Evolutionary conservation across 164 flowering plant species (phyloP), one percentile per base, ranked within the genome.

Genomic region (Stephania cephalantha): DNA sequence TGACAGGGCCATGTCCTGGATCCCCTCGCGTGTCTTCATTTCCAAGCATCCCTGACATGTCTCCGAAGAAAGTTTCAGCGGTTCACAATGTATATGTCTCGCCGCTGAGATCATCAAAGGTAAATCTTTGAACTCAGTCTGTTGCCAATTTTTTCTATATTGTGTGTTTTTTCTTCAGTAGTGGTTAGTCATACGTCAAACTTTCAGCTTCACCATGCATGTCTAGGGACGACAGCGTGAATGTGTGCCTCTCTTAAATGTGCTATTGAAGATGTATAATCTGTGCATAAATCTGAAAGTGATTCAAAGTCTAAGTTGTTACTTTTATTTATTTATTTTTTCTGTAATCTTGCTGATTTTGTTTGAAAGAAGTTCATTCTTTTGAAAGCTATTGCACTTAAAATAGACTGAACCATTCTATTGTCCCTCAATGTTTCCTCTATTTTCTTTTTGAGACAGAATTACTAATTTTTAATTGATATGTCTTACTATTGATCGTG

Each of bases 31-130:
- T 88, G 68, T 83, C 98, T 71, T 70, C 88, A 18, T 96, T 96
- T 83, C 97, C 99, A 31, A 88, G 82, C 79, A 88, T 96, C 31
- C 99, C 99, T 72, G 98, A 96, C 79, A 92, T 96, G 97, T 96
- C 99, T 25, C 99, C 99, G 2, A 94, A 92, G 87, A 94, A 96
- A 82, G 98, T 96, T 48, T 94, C 99, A 76, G 86, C 96, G 5
- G 71, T 86, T 31, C 99, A 88, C 75, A 96, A 96, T 83, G 97
- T 96, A n/a, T 96, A 92, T 71, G 99, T 94, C 55, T 96, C 99
- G 61, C 99, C 99, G 22, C 76, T 96, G 78, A 87, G 99, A 48
- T 88, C 97, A 46, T 88, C 98, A 9, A 96, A 94, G 97, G 99
- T 94, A 84, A 31, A 42, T 64, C 20, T 7, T 75, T 30, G 18